Percentiles rank a stretch among this genome's conserved stretches.
These are phyloP conservation scores for Xylaria acuta DNA, from an alignment of 495 filamentous ascomycete genomes.

Conservation along the genomic window DNA sequence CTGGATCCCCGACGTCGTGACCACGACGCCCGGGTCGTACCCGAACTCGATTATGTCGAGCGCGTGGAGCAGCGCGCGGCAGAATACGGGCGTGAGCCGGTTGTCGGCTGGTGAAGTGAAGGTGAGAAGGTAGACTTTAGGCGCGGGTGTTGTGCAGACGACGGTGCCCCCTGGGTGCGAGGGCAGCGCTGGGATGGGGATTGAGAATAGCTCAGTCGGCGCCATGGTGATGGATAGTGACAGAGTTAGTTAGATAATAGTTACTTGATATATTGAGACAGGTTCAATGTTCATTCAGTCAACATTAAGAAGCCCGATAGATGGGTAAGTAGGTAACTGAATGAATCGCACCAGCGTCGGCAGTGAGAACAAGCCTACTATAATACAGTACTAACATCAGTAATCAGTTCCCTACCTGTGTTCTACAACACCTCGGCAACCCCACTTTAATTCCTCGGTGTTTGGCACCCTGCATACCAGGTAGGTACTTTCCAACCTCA, in stretches of 20 bases:
- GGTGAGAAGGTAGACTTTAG: slow-evolving; percentile 72
- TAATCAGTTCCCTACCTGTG: neutral
- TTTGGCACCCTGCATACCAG: neutral
- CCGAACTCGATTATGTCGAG: slow-evolving; percentile 75
- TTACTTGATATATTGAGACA: neutral
- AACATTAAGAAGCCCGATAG: neutral
- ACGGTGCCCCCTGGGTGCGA: slow-evolving; percentile 41
- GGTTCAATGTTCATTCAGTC: neutral
- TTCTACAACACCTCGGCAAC: slow-evolving; percentile 4
- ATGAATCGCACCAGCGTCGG: neutral
- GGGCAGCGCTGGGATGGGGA: slow-evolving; percentile 44
- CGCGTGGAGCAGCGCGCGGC: slow-evolving; percentile 67
- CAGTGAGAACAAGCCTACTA: neutral
- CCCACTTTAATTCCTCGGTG: slow-evolving; percentile 11
- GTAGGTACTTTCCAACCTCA: neutral
- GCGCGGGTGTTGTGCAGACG: slow-evolving; percentile 61
- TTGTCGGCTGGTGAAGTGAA: slow-evolving; percentile 76
- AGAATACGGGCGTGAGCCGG: slow-evolving; percentile 71
- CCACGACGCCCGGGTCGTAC: slow-evolving; percentile 68
- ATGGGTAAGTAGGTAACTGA: neutral
- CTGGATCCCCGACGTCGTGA: slow-evolving; percentile 73
- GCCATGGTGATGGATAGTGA: slow-evolving; percentile 14
- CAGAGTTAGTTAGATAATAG: neutral
- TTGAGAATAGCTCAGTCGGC: slow-evolving; percentile 45
- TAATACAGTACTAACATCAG: neutral